A percentile compares a stretch with the other conserved stretches of the same genome.
Evolutionary conservation across 352 stramenopile species (phyloP).

Genomic region (Aphanomyces astaci): DNA sequence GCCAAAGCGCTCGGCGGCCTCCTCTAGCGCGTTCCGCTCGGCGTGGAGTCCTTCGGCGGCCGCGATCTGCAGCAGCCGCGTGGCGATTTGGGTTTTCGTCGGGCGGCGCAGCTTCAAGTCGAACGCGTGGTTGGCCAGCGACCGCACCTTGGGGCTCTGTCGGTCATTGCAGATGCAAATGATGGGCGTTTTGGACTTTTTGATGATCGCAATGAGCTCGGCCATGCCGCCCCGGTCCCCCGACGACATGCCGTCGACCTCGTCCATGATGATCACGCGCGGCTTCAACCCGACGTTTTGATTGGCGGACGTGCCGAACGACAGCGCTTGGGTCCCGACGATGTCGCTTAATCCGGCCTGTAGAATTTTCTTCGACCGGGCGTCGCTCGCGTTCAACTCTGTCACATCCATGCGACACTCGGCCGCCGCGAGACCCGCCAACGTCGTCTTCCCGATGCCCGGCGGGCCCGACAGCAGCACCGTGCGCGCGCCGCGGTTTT

Average conservation of each 20-base stretch:
- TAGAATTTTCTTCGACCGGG: constrained; percentile 95
- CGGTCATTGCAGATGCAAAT: constrained; percentile 99
- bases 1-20: constrained; percentile 92
- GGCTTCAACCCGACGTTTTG: constrained; percentile 51
- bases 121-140: constrained; percentile 96
- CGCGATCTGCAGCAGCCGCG: constrained; percentile 89
- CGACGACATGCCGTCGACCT: constrained; percentile 98
- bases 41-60: constrained; percentile 84
- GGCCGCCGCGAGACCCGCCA: constrained; percentile 88
- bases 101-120: constrained; percentile 93
- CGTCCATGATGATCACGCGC: constrained; percentile 98
- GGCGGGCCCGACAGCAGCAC: constrained; percentile 94
- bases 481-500: constrained; percentile 90
- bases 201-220: constrained; percentile 99
- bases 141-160: constrained; percentile 91
- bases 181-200: constrained; percentile 97
- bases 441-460: constrained; percentile 95
- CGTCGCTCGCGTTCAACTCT: constrained; percentile 97
- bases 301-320: constrained; percentile 65
- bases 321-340: constrained; percentile 87
- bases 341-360: constrained; percentile 86
- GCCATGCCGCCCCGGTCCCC: constrained; percentile 94
- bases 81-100: constrained; percentile 89
- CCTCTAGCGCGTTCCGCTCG: constrained; percentile 95
- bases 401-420: constrained; percentile 90